Base-by-base conservation (phyloP, 1,284 basidiomycete species). In the Moesziomyces sp. region DNA sequence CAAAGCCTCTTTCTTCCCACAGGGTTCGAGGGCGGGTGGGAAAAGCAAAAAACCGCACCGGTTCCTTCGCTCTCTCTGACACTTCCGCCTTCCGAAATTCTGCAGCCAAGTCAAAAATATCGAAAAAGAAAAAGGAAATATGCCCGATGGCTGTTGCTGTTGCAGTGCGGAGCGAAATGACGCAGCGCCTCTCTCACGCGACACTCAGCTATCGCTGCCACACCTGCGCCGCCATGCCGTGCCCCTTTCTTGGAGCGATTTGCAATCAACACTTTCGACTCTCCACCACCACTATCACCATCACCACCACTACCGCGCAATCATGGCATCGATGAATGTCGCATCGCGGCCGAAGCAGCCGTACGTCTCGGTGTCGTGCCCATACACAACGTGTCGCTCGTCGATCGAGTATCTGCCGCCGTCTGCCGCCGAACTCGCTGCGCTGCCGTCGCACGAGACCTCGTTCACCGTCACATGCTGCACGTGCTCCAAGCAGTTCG, bases 401-500 rank as follows among this genome's bases (percentile, higher is more conserved):
- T 60, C 77, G n/a, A 78, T 83, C 50, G 82, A 83, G 50, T 83
- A 79, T 49, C 65, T 77, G 16, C 61, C 73, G 4, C 82, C 82
- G 3, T 58, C 71, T 3, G 23, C 58, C 6, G 34, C 69, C 11
- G 55, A 67, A 8, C 72, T 83, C 1, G 34, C 66, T 3, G 44
- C 60, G 7, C 58, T 83, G 3, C 76, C 78, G 1, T 42, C 72
- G 3, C 52, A 57, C 26, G 78, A 80, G 24, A 81, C 76, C 5
- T 77, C 77, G 3, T 83, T 83, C 66, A 78, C 76, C 42, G 81
- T 83, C 30, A 75, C 79, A 13, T 83, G 82, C 52, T 78, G 74
- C 54, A 71, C 44, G 44, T 83, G 82, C 53, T 51, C 59, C 48
- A 77, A 76, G 45, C 75, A 78, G 40, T 83, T 83, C 52, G 82